These are phyloP conservation scores for Aspergillus hortae DNA, from an alignment of 2,329 filamentous ascomycete genomes.

Conservation along the genomic window DNA sequence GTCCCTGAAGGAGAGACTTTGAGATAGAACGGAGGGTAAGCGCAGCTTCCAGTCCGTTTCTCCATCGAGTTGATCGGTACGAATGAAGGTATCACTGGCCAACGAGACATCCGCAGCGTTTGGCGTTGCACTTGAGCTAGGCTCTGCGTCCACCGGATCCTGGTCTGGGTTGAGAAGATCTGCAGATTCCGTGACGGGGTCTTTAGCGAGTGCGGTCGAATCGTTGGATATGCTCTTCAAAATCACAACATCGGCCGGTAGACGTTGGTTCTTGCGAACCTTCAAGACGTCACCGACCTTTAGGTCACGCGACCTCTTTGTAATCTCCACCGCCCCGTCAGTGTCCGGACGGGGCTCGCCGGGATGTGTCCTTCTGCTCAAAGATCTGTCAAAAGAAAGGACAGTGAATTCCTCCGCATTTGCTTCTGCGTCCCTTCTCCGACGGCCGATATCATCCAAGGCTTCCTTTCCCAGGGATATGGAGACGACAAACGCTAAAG, in stretches of 20 bases:
- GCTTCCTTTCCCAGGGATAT: constrained; percentile 97
- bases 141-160: constrained; percentile 9
- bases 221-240: constrained; percentile 72
- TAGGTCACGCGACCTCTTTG: constrained; percentile 79
- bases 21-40: constrained; percentile 79
- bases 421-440: constrained; percentile 84
- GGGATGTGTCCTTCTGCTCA: constrained; percentile 8
- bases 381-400: constrained; percentile 60
- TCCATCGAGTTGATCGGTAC: constrained; percentile 94
- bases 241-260: constrained; percentile 92
- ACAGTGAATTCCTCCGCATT: constrained; percentile 88
- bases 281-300: constrained; percentile 96
- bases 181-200: constrained; percentile 19
- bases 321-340: constrained; percentile 58
- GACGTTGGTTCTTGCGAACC: constrained; percentile 83
- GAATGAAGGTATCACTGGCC: constrained; percentile 85
- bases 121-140: constrained; percentile 15
- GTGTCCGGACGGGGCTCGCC: constrained; percentile 11
- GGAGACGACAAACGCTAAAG: constrained; percentile 82
- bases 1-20: constrained; percentile 69
- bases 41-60: constrained; percentile 99
- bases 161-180: constrained; percentile 25
- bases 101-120: constrained; percentile 34
- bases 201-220: constrained; percentile 26
- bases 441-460: constrained; percentile 82